phyloP scores from a whole-genome alignment of 495 filamentous ascomycete species.

The Tuber umbilicatum region DNA sequence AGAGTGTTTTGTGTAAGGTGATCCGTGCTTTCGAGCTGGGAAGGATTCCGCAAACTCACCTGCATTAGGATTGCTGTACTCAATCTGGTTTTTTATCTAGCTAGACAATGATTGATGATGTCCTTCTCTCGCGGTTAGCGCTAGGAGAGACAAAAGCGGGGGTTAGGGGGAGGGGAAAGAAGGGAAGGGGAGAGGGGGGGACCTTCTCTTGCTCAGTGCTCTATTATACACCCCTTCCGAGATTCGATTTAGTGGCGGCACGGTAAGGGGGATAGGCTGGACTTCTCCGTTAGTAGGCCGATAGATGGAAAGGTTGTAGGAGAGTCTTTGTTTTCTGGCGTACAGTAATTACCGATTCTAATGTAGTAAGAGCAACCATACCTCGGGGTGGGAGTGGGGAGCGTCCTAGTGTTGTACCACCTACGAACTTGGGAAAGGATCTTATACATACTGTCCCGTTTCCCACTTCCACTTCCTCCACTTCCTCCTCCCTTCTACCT shows the following conservation, averaged over 20 bases:
- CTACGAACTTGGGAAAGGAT: not conserved
- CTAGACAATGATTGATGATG: too few relatives aligned
- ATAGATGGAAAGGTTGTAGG: not conserved
- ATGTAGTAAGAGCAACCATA: not conserved
- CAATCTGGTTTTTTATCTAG: too few relatives aligned
- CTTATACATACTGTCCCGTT: not conserved
- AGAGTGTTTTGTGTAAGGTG: not conserved
- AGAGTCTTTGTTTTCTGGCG: not conserved
- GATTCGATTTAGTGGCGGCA: not conserved
- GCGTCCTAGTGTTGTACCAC: not conserved
- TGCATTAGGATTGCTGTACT: too few relatives aligned
- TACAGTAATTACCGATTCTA: not conserved
- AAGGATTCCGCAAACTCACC: too few relatives aligned
- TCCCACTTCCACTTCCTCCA: not conserved
- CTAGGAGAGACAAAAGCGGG: too few relatives aligned
- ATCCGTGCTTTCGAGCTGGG: not conserved
- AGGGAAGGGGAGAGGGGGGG: not conserved
- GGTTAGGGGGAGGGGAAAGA: not conserved
- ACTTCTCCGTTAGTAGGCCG: not conserved
- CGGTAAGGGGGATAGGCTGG: not conserved
- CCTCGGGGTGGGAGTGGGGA: not conserved
- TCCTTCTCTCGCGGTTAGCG: too few relatives aligned
- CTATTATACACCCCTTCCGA: not conserved
- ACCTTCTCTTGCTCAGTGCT: too few relatives aligned
- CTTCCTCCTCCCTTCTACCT: not conserved